Conservation (phyloP, 176 grass and related monocot genomes). For the Olyra latifolia region DNA sequence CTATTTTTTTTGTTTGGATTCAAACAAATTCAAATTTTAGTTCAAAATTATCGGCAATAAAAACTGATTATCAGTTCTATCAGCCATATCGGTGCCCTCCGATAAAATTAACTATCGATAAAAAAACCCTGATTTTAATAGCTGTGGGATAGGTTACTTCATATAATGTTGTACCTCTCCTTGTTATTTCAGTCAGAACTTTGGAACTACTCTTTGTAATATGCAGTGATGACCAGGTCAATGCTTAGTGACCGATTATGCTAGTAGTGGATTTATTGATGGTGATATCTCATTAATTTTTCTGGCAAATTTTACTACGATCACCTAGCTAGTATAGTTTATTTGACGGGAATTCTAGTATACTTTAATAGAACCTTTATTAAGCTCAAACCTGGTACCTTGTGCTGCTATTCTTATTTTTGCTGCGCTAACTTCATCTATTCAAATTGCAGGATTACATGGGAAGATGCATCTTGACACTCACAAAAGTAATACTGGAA, state of each 20-base stretch:
- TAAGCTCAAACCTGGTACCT: not conserved
- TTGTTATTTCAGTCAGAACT: not conserved
- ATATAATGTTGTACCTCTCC: not conserved
- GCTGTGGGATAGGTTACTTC: not conserved
- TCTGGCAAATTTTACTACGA: not conserved
- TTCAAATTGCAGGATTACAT: slow-evolving; percentile 68
- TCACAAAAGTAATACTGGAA: slow-evolving; percentile 83
- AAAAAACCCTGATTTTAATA: not conserved
- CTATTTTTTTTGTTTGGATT: too few relatives aligned
- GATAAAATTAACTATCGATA: too few relatives aligned
- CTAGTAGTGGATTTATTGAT: not conserved
- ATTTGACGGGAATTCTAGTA: not conserved
- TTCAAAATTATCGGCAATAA: too few relatives aligned
- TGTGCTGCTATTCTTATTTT: slow-evolving; percentile 2
- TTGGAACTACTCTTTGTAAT: not conserved
- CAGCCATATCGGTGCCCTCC: too few relatives aligned
- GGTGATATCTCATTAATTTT: not conserved
- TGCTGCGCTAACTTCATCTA: not conserved
- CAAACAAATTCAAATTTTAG: too few relatives aligned
- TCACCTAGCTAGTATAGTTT: not conserved
- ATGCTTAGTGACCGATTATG: not conserved
- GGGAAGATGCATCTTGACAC: slow-evolving; percentile 95
- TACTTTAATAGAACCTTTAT: not conserved
- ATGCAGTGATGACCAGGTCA: not conserved
- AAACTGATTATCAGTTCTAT: too few relatives aligned